Evolutionary conservation across 805 yeast genomes (phyloP).

Genomic region (Metschnikowia proteae): DNA sequence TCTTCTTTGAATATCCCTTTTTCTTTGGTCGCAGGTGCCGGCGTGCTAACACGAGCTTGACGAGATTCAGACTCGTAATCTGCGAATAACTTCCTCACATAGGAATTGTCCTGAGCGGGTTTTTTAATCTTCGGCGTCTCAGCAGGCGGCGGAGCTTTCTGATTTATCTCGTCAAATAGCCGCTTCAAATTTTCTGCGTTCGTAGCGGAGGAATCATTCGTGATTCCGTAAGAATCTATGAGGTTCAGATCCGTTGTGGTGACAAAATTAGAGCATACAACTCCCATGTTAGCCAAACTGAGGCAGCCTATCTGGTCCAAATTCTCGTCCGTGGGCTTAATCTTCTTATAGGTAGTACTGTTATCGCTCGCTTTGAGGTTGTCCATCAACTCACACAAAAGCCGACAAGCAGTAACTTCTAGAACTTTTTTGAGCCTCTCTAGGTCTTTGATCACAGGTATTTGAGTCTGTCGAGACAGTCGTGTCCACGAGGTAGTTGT

Average conservation of each 20-base stretch:
- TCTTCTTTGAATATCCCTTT: constrained; percentile 18
- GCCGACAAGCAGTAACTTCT: constrained; percentile 30
- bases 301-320: constrained; percentile 23
- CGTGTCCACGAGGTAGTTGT: constrained; percentile 21
- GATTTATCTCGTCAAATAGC: constrained; percentile 15
- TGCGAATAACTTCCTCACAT: constrained; percentile 17
- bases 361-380: constrained; percentile 17
- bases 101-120: constrained; percentile 10
- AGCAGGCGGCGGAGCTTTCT: background rate
- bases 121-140: constrained; percentile 6
- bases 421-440: constrained; percentile 25
- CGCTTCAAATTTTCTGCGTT: constrained; percentile 6
- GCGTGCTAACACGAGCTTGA: background rate
- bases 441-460: constrained; percentile 35
- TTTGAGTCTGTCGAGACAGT: constrained; percentile 41
- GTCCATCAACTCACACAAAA: constrained; percentile 42
- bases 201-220: background rate
- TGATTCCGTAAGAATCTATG: constrained; percentile 29
- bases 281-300: constrained; percentile 49
- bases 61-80: constrained; percentile 18
- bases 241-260: constrained; percentile 33
- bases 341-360: constrained; percentile 20
- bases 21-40: constrained; percentile 1
- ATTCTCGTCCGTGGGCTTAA: constrained; percentile 18
- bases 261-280: constrained; percentile 54